Evolutionary conservation across 176 grass and related monocot species (phyloP), one percentile per base, ranked within the genome.

Genomic region (Olyra latifolia): DNA sequence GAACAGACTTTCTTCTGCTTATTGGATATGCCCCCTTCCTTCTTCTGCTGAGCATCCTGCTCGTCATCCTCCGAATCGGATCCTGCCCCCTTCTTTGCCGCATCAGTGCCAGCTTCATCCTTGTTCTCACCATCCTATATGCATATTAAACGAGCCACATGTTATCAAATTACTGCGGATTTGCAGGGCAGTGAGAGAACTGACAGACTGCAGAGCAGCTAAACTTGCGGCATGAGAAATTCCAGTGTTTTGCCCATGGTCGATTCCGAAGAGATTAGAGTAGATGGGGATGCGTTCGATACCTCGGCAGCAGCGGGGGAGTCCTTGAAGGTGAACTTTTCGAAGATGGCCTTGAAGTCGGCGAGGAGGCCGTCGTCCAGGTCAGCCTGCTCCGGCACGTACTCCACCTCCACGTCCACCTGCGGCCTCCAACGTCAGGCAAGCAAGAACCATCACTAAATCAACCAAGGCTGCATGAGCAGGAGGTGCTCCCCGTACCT

Each of bases 321-420:
- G 43, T 93, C 92, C 73, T 77, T 92, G 92, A 98, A 95, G 80
- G 84, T 87, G 64, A 98, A 98, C 72, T 95, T 98, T 22, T 92
- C 95, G 40, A 98, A 89, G 53, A 95, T 83, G 71, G 58, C 79
- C 83, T 90, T 97, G 45, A 94, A 97, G 47, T 90, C 91, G 32
- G 89, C 92, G 14, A 95, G 82, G 5, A 94, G 52, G 35, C 75
- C 86, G 41, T 83, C 92, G 43, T 92, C 88, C 43, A 98, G 61
- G 67, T 98, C 92, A 14, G 90, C 80, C 77, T 89, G 79, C 69
- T 98, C 95, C 50, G 95, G 88, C 59, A 98, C 90, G 76, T 93
- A 98, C 83, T 98, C 95, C 9, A 98, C 80, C 74, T 93, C 93
- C 38, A 97, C 83, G n/a, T 85, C 54, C 3, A 98, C 72, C 85